Conservation (phyloP, 2,329 filamentous ascomycete genomes). For the Fusarium sp. region DNA sequence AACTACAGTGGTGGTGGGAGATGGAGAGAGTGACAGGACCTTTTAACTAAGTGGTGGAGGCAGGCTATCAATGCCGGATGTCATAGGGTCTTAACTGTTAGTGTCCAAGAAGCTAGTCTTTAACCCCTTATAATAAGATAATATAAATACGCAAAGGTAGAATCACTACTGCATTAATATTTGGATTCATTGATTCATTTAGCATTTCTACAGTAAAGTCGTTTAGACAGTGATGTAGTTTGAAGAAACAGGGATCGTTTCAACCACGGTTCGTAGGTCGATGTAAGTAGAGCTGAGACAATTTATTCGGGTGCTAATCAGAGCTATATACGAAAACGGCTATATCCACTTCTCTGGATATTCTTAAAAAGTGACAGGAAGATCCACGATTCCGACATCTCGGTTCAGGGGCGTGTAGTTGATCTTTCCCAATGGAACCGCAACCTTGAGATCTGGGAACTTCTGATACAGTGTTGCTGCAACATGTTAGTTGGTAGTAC, state of each 20-base stretch:
- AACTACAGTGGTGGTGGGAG: slow-evolving; percentile 22
- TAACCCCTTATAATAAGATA: too few species aligned
- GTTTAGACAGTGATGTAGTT: not conserved
- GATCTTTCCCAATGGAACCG: slow-evolving; percentile 11
- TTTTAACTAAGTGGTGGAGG: not conserved
- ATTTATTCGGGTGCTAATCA: not conserved
- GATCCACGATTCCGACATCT: slow-evolving; percentile 18
- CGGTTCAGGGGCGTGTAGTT: slow-evolving; percentile 18
- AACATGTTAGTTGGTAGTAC: fast-evolving
- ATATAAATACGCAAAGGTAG: fast-evolving
- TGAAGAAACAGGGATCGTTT: not conserved
- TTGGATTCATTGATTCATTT: fast-evolving
- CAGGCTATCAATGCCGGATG: too few species aligned
- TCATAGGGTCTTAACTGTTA: not conserved
- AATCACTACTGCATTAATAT: not conserved
- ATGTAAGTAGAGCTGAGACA: not conserved
- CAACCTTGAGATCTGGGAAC: slow-evolving; percentile 3
- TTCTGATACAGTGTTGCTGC: slow-evolving; percentile 12
- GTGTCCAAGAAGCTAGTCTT: not conserved
- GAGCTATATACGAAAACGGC: not conserved
- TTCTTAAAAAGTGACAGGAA: slow-evolving; percentile 11
- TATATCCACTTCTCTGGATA: not conserved
- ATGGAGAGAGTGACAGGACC: slow-evolving; percentile 7
- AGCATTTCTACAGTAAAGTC: too few species aligned
- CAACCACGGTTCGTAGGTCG: fast-evolving